Conservation (phyloP, 345 rosid species). For the Boechera divaricarpa region DNA sequence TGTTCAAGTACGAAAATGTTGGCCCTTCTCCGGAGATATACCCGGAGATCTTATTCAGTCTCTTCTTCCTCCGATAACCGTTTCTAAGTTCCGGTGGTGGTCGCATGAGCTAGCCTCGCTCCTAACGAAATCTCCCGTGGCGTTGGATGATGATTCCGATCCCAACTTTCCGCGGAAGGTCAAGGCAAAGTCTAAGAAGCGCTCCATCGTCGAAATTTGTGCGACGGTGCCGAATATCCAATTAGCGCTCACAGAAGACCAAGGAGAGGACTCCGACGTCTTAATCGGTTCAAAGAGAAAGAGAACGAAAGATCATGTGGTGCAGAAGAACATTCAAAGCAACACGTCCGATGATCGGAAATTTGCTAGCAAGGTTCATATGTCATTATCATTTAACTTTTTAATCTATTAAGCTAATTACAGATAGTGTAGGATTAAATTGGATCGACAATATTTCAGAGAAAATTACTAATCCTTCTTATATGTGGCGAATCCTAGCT, state of each 20-base stretch:
- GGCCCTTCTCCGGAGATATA: constrained; percentile 55
- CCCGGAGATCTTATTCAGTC: constrained; percentile 42
- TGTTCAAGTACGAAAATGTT: constrained; percentile 59
- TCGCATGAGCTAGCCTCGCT: constrained; percentile 58
- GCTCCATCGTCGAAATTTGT: constrained; percentile 60
- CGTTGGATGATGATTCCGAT: background rate
- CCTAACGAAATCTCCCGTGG: constrained; percentile 34
- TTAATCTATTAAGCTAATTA: background rate
- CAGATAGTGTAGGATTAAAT: background rate
- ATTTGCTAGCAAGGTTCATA: constrained; percentile 4
- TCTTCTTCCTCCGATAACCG: constrained; percentile 60
- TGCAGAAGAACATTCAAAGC: constrained; percentile 39
- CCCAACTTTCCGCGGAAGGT: constrained; percentile 25
- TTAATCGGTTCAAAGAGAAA: constrained; percentile 28
- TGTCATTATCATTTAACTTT: background rate
- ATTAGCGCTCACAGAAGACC: constrained; percentile 30
- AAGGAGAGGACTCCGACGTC: background rate
- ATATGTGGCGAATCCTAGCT: background rate
- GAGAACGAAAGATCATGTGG: constrained; percentile 30
- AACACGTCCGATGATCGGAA: background rate
- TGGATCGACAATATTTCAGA: background rate
- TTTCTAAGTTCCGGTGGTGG: constrained; percentile 77
- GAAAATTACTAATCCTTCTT: background rate
- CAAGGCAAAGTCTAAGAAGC: constrained; percentile 54
- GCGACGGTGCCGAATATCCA: constrained; percentile 56